Evolutionary conservation across 2,329 filamentous ascomycete species (phyloP).

Genomic region (Endoconidiophora laricicola): DNA sequence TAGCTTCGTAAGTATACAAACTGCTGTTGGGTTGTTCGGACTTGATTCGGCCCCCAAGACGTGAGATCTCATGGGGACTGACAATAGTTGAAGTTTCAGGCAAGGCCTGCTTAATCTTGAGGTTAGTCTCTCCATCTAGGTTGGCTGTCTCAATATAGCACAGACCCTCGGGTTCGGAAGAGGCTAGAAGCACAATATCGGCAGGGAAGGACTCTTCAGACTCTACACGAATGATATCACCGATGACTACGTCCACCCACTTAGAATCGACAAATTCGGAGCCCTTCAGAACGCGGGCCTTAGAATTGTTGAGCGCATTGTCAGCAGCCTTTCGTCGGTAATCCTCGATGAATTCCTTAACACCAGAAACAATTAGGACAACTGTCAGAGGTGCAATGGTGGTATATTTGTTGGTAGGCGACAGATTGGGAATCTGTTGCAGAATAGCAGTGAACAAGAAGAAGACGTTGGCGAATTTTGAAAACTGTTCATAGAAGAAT

Average conservation of each 20-base stretch:
- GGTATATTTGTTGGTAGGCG: slow-evolving; percentile 87
- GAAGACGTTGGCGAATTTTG: slow-evolving; percentile 97
- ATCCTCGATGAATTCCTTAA: slow-evolving; percentile 88
- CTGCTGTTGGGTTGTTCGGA: slow-evolving; percentile 98
- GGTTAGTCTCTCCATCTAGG: slow-evolving; percentile 89
- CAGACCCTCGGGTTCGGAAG: slow-evolving; percentile 89
- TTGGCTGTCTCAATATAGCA: slow-evolving; percentile 99
- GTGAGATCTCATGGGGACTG: slow-evolving; percentile 68
- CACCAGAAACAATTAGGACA: slow-evolving; percentile 84
- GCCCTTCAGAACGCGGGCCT: slow-evolving; percentile 66
- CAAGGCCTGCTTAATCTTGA: slow-evolving; percentile 96
- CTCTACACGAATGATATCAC: slow-evolving; percentile 82
- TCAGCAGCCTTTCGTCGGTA: slow-evolving; percentile 80
- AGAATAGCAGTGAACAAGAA: slow-evolving; percentile 93
- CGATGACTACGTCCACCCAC: slow-evolving; percentile 87
- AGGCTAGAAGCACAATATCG: slow-evolving; percentile 79
- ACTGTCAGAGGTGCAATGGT: slow-evolving; percentile 88
- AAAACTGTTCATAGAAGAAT: slow-evolving; percentile 96
- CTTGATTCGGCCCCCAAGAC: slow-evolving; percentile 69
- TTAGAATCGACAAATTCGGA: slow-evolving; percentile 72
- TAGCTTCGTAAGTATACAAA: slow-evolving; percentile 95
- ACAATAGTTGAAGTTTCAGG: slow-evolving; percentile 83
- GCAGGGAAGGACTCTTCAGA: slow-evolving; percentile 92
- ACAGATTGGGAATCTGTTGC: slow-evolving; percentile 89
- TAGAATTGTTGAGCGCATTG: slow-evolving; percentile 72